phyloP scores from a whole-genome alignment of 2,329 filamentous ascomycete genomes.

The Trichoderma koningii region DNA sequence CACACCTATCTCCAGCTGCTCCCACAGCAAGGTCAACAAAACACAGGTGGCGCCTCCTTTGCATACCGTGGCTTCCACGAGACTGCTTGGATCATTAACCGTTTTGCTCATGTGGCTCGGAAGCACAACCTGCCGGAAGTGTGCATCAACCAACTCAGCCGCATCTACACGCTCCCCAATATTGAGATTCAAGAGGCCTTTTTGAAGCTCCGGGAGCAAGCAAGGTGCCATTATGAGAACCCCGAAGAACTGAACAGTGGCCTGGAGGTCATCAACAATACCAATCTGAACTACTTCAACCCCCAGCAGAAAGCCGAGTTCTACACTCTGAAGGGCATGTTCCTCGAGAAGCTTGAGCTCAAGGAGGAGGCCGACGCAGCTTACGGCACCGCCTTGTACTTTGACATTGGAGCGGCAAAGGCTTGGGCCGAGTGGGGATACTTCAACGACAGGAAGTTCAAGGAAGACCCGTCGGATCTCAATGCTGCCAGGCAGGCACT shows the following conservation, averaged over 20 bases:
- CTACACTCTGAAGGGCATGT: constrained; percentile 99
- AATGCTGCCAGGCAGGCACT: constrained; percentile 87
- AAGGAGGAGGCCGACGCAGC: constrained; percentile 90
- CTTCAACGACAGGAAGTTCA: constrained; percentile 96
- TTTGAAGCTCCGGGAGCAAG: constrained; percentile 96
- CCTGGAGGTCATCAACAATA: constrained; percentile 98
- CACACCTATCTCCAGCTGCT: constrained; percentile 85
- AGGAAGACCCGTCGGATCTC: constrained; percentile 80
- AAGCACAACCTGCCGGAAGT: constrained; percentile 97
- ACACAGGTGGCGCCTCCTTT: constrained; percentile 79
- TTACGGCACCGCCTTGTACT: constrained; percentile 92
- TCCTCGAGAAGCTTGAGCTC: constrained; percentile 88
- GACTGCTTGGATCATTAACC: constrained; percentile 99
- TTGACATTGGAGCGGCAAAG: constrained; percentile 92
- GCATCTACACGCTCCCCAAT: constrained; percentile 97
- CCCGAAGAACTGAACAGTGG: constrained; percentile 87
- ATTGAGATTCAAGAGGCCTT: constrained; percentile 99
- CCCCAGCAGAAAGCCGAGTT: constrained; percentile 96
- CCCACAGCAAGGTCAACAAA: constrained; percentile 72
- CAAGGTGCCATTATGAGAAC: constrained; percentile 98
- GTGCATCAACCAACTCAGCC: constrained; percentile 93
- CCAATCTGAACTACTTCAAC: constrained; percentile 97
- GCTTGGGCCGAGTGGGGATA: constrained; percentile 99
- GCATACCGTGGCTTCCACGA: constrained; percentile 98
- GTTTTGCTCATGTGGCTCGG: constrained; percentile 94